Conservation (phyloP, 371 early-diverging fungal species). For the Syncephalastrum sp. region DNA sequence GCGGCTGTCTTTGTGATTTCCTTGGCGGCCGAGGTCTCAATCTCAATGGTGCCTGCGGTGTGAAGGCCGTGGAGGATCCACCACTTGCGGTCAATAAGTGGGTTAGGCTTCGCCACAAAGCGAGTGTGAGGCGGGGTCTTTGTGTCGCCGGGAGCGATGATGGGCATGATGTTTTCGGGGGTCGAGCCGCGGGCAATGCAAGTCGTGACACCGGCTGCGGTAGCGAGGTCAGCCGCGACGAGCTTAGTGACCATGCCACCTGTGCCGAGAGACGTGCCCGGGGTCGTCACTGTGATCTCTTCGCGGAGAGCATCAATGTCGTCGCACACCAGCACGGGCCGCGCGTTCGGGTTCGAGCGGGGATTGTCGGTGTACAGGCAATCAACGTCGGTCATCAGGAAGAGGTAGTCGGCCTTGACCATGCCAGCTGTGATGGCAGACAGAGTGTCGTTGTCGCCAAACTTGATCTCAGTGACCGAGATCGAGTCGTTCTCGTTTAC, state of each 20-base stretch:
- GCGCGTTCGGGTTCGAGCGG: slow-evolving; percentile 83
- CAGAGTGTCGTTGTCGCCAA: slow-evolving; percentile 97
- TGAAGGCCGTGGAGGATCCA: slow-evolving; percentile 91
- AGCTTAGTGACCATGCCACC: slow-evolving; percentile 98
- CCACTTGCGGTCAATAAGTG: slow-evolving; percentile 87
- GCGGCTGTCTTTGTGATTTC: slow-evolving; percentile 60
- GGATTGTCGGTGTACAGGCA: slow-evolving; percentile 96
- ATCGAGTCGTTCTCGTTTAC: slow-evolving; percentile 98
- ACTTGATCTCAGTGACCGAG: slow-evolving; percentile 67
- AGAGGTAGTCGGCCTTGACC: slow-evolving; percentile 93
- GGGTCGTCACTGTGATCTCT: slow-evolving; percentile 63
- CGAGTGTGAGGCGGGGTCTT: slow-evolving; percentile 66
- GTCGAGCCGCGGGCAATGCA: slow-evolving; percentile 82
- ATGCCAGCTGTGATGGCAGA: slow-evolving; percentile 95
- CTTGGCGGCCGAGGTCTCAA: slow-evolving; percentile 78
- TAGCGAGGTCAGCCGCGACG: slow-evolving; percentile 94
- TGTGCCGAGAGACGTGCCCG: slow-evolving; percentile 91
- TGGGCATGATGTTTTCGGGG: slow-evolving; percentile 71
- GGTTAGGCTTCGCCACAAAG: slow-evolving; percentile 74
- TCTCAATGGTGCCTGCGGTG: slow-evolving; percentile 70
- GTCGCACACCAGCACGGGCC: slow-evolving; percentile 76
- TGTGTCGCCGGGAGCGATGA: slow-evolving; percentile 59
- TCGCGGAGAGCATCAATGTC: slow-evolving; percentile 78
- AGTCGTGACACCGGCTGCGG: slow-evolving; percentile 87
- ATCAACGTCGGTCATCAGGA: slow-evolving; percentile 96